Evolutionary conservation across 2,329 filamentous ascomycete species (phyloP).

Genomic region (Penicillium griseofulvum): DNA sequence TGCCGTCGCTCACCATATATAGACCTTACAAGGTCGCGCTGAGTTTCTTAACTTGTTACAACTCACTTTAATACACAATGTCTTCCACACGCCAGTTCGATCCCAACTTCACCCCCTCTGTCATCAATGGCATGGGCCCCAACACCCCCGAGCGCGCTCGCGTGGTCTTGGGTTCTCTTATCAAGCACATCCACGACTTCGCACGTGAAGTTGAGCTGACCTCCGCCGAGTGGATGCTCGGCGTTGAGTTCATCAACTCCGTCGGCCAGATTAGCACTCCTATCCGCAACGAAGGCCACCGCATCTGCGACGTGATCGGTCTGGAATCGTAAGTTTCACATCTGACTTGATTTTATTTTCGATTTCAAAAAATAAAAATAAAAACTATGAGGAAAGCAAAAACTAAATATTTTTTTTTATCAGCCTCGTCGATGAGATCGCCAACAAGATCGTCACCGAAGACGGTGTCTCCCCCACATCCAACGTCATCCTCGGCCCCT

Average conservation of each 20-base stretch:
- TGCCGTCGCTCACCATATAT: conserved; percentile 22
- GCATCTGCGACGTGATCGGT: conserved; percentile 70
- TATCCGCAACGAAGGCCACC: conserved; percentile 71
- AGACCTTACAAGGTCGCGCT: conserved; percentile 12
- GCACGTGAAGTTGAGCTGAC: conserved; percentile 74
- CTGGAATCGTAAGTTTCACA: conserved; percentile 55
- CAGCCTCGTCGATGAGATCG: conserved; percentile 75
- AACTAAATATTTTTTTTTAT: conserved; percentile 29
- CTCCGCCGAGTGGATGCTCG: conserved; percentile 72
- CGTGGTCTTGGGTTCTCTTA: conserved; percentile 61
- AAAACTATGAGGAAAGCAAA: no score
- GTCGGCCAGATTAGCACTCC: conserved; percentile 67
- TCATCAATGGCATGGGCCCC: conserved; percentile 71
- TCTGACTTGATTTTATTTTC: not conserved
- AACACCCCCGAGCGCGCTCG: conserved; percentile 64
- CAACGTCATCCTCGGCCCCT: conserved; percentile 72
- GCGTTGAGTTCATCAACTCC: conserved; percentile 72
- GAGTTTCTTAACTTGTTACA: not conserved
- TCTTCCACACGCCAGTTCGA: conserved; percentile 47
- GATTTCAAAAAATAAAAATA: not conserved
- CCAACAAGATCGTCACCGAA: conserved; percentile 64
- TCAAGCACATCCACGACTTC: conserved; percentile 75
- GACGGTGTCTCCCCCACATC: conserved; percentile 65
- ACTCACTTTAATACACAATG: conserved; percentile 15
- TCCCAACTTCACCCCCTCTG: conserved; percentile 71